Base-by-base conservation (phyloP, 2,329 filamentous ascomycete genomes). In the Neonectria coccinea region DNA sequence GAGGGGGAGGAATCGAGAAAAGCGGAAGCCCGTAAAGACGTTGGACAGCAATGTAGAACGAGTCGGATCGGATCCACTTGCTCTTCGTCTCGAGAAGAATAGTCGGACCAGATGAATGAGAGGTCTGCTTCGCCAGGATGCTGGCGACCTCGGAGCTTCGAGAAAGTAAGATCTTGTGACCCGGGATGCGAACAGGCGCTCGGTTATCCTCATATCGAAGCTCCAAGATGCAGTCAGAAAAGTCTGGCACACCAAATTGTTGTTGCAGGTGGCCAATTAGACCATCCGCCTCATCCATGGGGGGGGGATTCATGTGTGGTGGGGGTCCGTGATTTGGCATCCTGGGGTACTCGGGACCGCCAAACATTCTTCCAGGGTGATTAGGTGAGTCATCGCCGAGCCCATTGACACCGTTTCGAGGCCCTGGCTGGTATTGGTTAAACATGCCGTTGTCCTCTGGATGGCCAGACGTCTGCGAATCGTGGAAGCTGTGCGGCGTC, bases 401-500 rank as follows among this genome's bases (percentile, higher is more conserved):
- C 2, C 72, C 73, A 18, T 67, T 60, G 1, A 65, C 69, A 6
- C 79, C 79, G 42, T 79, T 85, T n/a, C 79, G 78, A 45, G 79
- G 79, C 27, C 75, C 78, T 29, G 79, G 72, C 54, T 78, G 73
- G 44, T 79, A 81, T 64, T 81, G 82, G 27, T 76, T 78, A 57
- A 77, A 79, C 58, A 81, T 74, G 60, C 78, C 79, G 31, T 78
- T 80, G 12, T 85, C 83, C 42, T 83, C 83, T 16, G 78, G 80
- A 47, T 83, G 82, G 5, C 78, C 81, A 2, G 87, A 88, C 39
- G 86, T 83, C 65, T 89, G 88, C 2, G 88, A 89, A 39, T 84
- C 87, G 59, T 88, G 88, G 71, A 88, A 88, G 75, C 87, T 89
- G 66, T 87, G 87, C 4, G 87, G 85, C 2, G 86, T 88, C 1